Conservation (phyloP, 1,139 yeast species). For the Debaryomyces coudertii region DNA sequence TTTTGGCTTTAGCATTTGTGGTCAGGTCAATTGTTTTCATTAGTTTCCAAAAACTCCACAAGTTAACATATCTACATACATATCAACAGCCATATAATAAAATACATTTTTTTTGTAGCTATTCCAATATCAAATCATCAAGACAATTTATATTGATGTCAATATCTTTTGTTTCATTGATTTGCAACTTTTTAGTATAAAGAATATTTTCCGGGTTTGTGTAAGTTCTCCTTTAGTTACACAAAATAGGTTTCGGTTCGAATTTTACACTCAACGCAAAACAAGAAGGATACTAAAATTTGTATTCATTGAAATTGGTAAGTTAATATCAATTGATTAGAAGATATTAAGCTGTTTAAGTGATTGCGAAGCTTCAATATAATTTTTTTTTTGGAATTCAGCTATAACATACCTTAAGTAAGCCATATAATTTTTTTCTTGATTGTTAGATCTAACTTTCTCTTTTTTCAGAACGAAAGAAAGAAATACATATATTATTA, state of each 20-base stretch:
- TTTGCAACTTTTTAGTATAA: neutral
- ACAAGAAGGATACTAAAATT: slow-evolving; percentile 5
- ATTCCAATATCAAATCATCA: too few species aligned
- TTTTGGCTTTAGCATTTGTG: too few species aligned
- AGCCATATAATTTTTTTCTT: slow-evolving; percentile 5
- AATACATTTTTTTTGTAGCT: too few species aligned
- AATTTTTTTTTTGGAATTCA: neutral
- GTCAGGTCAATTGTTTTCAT: too few species aligned
- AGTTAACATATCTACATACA: too few species aligned
- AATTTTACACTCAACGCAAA: slow-evolving; percentile 6
- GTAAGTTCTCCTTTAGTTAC: neutral
- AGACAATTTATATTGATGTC: too few species aligned
- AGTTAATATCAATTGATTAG: neutral
- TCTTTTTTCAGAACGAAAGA: slow-evolving; percentile 4
- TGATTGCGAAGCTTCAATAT: neutral
- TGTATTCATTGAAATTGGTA: slow-evolving; percentile 3
- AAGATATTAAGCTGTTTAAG: neutral
- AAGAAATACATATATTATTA: neutral
- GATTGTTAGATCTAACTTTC: slow-evolving; percentile 6
- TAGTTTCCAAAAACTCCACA: too few species aligned
- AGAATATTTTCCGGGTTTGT: slow-evolving; percentile 1
- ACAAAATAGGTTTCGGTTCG: slow-evolving; percentile 1
- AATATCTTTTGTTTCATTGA: neutral
- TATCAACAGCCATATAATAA: too few species aligned
- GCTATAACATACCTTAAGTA: slow-evolving; percentile 4